Base-by-base conservation (phyloP, 805 yeast genomes). In the Candida sakaeoensis region DNA sequence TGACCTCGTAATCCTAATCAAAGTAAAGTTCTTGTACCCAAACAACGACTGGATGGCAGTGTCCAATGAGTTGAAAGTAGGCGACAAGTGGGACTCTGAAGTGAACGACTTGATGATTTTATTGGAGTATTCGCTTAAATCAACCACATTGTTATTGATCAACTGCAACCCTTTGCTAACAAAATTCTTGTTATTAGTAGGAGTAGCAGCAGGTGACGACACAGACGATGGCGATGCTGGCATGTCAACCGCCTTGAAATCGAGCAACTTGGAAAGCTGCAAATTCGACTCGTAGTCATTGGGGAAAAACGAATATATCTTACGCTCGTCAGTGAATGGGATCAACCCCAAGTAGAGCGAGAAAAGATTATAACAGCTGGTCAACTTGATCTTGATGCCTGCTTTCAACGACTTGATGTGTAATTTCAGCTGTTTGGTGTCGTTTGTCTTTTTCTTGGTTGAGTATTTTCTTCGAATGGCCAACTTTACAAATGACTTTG, bases 1-100 rank as follows among this genome's bases (percentile, higher is more conserved):
- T 1, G 80, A 75, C 42, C 81, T 57, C 2, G 82, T 75, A 9
- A 77, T 72, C 33, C 82, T 59, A 7, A 77, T 59, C 18, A 76
- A 48, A 1, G 79, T 61, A 51, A 65, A 77, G 9, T 68, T 66
- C 4, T 54, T 53, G 4, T 61, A 31, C 3, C 66, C 65, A 51
- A 75, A 77, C 9, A 75, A 49, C 2, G 63, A 53, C 28, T 57
- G 54, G 1, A 75, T 61, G 0, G 80, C 80, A 0, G 72, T 68
- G 46, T 72, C 70, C 18, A 77, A 65, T 3, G 71, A 58, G 41
- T 63, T 63, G 51, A 63, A 69, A 3, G 69, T 63, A 3, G 70
- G 58, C 4, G 24, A 26, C 8, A 36, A 29, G 18, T 30, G 27
- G 3, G 22, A 12, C 9, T 24, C 33, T 18, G 21, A 21, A 7